Base-by-base conservation (phyloP, 2,329 filamentous ascomycete genomes). In the Cladobotryum mycophilum region DNA sequence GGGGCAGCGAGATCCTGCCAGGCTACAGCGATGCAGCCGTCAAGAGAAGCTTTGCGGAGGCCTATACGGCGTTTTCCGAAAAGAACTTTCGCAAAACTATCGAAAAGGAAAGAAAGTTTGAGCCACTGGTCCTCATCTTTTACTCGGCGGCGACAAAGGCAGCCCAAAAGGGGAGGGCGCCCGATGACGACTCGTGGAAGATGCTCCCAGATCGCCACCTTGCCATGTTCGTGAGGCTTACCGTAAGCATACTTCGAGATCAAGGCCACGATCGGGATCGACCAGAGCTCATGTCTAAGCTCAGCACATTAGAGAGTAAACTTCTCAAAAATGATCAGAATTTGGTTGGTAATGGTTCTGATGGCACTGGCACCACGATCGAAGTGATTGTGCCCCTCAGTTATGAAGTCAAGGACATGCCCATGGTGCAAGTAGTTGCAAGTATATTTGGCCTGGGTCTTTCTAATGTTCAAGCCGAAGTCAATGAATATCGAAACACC, bases 351-450 rank as follows among this genome's bases (percentile, higher is more conserved):
- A 60, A 57, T 25, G 64, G 65, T 34, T 57, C 64, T 25, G 66
- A 67, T 48, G 62, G 63, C 12, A 61, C 61, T 18, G 69, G 68
- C 30, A 68, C 63, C 17, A 87, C 85, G 8, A 78, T 93, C 56
- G 92, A 96, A 67, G 87, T 92, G 18, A 78, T 88, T 51, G 81
- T 90, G 3, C 90, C 92, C 11, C 74, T 95, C 52, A 93, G 84
- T 63, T 89, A 96, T 67, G 89, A 96, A 67, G 86, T 97, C 64
- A 96, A 93, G 69, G 93, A 99, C 65, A 99, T 99, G 93, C 85
- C 85, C 36, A 80, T 96, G 70, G 93, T 96, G 25, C 86, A 93
- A 65, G 81, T 86, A 35, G 91, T 99, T 22, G 88, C 86, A 46
- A 85, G 80, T 60, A 88, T 96, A 56, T 99, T 97, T 69, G 87